These are phyloP conservation scores for Beauveria sp. DNA, from an alignment of 2,329 filamentous ascomycete genomes.

Conservation along the genomic window DNA sequence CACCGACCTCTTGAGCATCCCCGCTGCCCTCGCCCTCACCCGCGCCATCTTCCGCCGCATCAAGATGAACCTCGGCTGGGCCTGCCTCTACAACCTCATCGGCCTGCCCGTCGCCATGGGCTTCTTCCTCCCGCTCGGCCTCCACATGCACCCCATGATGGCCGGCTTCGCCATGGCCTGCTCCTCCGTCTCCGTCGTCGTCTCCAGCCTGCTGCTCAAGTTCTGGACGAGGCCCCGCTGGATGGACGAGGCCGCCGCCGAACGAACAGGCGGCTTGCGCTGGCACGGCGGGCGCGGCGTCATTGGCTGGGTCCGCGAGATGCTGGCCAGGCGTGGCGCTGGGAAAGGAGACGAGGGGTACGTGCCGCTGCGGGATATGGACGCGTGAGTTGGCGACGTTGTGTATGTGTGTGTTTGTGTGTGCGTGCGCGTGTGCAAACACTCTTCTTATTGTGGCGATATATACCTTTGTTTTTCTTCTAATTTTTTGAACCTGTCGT, in stretches of 20 bases:
- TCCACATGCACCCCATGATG: conserved; percentile 86
- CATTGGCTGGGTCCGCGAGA: conserved; percentile 34
- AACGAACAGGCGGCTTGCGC: conserved; percentile 42
- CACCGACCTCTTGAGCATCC: conserved; percentile 87
- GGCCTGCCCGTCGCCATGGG: conserved; percentile 97
- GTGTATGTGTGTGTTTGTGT: neutral
- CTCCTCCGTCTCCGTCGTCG: conserved; percentile 83
- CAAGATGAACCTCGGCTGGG: conserved; percentile 88
- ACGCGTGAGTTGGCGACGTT: conserved; percentile 20
- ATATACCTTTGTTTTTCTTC: neutral
- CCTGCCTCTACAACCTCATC: conserved; percentile 84
- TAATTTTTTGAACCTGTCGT: neutral
- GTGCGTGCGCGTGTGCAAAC: no score
- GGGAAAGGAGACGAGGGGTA: conserved; percentile 47
- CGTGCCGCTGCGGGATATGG: conserved; percentile 49
- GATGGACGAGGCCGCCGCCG: conserved; percentile 68
- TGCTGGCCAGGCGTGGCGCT: conserved; percentile 22
- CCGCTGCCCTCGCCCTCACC: conserved; percentile 73
- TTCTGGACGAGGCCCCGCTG: conserved; percentile 78
- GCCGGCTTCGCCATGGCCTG: conserved; percentile 91
- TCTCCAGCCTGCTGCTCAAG: conserved; percentile 74
- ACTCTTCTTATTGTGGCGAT: neutral
- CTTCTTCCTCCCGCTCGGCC: conserved; percentile 81
- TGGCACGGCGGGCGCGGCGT: conserved; percentile 36
- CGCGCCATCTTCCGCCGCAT: conserved; percentile 84